Evolutionary conservation across 345 rosid species (phyloP), one percentile per base, ranked within the genome.

Genomic region (Iberis pinnata): DNA sequence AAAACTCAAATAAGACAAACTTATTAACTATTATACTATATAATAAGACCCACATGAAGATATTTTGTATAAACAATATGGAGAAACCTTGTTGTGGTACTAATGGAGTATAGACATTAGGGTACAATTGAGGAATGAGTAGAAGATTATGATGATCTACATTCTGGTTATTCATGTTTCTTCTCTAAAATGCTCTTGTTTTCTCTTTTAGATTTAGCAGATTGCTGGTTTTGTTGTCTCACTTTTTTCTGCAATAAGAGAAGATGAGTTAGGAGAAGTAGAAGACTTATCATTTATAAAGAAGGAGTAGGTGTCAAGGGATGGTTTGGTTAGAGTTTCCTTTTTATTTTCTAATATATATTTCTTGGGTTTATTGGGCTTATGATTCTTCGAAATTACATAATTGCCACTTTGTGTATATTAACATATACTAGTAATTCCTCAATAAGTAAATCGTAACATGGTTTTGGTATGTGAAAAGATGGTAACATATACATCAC

Each of bases 241-340:
- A 42, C 59, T 50, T 65, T 49, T 62, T 41, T 50, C 33, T 65
- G 48, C 59, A 57, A 49, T 11, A 25, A 39, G 47, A 57, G 59
- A 43, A 65, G 64, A 43, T 58, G 58, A 49, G 53, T 58, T 50
- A 48, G 58, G 64, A 50, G 53, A 58, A 22, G 53, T 31, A 19
- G n/a, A 41, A 31, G 53, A 14, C 53, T 36, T 43, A 9, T 58
- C 53, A 35, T 58, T 65, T 65, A 65, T 65, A 65, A 56, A 64
- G 43, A 45, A 43, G 25, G 40, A 51, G 58, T 65, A 58, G 64
- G 70, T 65, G 64, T 65, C 58, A 57, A 64, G 45, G 51, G 51
- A 56, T 64, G 57, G 63, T 56, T 64, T 49, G 63, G 29, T 40
- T 56, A 16, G 9, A 48, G 8, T 7, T 38, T 47, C 16, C 47